A percentile compares a stretch with the other conserved stretches of the same genome.
Evolutionary conservation across 768 basidiomycete genomes (phyloP).

Genomic region (Macrolepiota dolichaula): DNA sequence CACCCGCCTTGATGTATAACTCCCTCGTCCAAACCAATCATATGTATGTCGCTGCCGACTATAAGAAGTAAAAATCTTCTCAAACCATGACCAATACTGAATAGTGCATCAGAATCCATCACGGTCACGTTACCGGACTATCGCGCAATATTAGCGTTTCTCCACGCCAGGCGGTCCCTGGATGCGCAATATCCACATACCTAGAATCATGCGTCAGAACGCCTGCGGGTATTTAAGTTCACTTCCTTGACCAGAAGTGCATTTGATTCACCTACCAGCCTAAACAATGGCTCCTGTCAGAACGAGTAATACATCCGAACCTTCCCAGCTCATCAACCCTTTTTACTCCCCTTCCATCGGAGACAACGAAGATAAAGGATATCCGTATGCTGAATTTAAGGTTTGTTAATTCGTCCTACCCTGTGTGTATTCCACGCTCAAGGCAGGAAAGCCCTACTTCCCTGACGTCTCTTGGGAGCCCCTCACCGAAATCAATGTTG

Average conservation of each 20-base stretch:
- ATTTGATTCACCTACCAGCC: not conserved
- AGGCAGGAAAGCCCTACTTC: constrained; percentile 50
- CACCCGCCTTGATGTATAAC: not conserved
- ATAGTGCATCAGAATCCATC: not conserved
- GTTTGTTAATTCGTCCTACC: constrained; percentile 27
- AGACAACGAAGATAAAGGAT: constrained; percentile 47
- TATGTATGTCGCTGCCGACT: not conserved
- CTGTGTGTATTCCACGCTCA: not conserved
- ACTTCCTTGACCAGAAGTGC: not conserved
- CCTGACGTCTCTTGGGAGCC: constrained; percentile 66
- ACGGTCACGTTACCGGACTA: constrained; percentile 14
- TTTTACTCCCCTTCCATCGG: constrained; percentile 64
- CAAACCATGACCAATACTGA: not conserved
- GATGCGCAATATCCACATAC: not conserved
- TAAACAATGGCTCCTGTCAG: constrained; percentile 50
- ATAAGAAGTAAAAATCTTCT: not conserved
- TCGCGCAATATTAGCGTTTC: constrained; percentile 10
- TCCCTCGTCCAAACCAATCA: not conserved
- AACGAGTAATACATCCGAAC: constrained; percentile 21
- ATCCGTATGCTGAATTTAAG: constrained; percentile 58
- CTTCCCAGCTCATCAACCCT: constrained; percentile 45
- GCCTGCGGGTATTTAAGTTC: not conserved
- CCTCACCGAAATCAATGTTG: constrained; percentile 51
- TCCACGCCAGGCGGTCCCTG: constrained; percentile 15
- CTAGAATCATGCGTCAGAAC: not conserved